phyloP scores from a whole-genome alignment of 2,329 filamentous ascomycete genomes.

The Calonectria henricotiae region DNA sequence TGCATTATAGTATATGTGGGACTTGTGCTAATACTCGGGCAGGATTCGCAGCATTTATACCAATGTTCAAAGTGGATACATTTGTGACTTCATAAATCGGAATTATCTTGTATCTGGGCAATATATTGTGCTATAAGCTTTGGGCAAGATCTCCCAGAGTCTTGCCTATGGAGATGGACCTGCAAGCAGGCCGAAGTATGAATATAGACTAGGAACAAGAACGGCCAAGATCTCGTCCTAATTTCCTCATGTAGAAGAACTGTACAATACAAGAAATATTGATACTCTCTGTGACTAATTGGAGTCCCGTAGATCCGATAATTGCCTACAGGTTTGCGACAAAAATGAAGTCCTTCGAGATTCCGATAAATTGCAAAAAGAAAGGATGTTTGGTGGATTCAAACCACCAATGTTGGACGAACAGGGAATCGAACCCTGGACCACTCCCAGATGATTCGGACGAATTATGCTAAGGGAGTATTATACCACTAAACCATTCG shows the following conservation, averaged over 20 bases:
- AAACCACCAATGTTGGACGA: slow-evolving; percentile 50
- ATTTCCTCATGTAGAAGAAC: background rate
- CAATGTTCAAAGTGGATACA: slow-evolving; percentile 1
- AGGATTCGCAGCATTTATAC: slow-evolving; percentile 18
- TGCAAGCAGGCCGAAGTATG: background rate
- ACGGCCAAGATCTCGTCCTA: background rate
- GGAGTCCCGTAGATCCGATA: no score
- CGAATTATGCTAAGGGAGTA: slow-evolving; percentile 52
- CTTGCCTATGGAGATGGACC: background rate
- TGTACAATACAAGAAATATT: background rate
- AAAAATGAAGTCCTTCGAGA: background rate
- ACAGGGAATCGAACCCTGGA: slow-evolving; percentile 54
- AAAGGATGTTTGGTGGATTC: slow-evolving; percentile 26
- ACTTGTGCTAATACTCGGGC: background rate
- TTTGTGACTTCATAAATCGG: slow-evolving; percentile 29
- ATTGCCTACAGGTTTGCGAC: background rate
- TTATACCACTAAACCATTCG: slow-evolving; percentile 54
- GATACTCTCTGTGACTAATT: background rate
- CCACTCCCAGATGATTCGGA: slow-evolving; percentile 50
- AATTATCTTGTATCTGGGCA: background rate
- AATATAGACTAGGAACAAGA: background rate
- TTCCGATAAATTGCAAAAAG: slow-evolving; percentile 23
- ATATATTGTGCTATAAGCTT: slow-evolving; percentile 19
- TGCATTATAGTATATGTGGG: background rate
- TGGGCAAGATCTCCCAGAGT: slow-evolving; percentile 19